Base-by-base conservation (phyloP, 2,329 filamentous ascomycete species). In the Botrytis fragariae region DNA sequence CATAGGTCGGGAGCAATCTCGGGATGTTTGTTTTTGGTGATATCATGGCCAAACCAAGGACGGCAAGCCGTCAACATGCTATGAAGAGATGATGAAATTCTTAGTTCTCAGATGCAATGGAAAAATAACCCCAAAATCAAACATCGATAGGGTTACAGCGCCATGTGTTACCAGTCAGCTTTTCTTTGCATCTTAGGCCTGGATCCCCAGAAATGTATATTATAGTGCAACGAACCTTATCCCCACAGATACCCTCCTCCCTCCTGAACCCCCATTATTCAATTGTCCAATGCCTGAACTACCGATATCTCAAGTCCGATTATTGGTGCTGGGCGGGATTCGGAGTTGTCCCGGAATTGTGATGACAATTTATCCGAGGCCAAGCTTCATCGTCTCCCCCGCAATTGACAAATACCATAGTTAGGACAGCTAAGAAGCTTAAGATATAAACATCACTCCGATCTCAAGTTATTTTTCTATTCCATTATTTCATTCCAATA, bases 301-400 rank as follows among this genome's bases (percentile, higher is more conserved):
- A n/a, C 32, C 12, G 16, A 65, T 35, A 63, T 48, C 29, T 3
- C 22, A 45, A 48, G 35, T 25, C 63, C 35, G 39, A 8, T 42
- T 42, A n/a, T 68, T 42, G 37, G 8, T 32, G 37, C 35, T 61
- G 45, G n/a, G 44, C 25, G 44, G 48, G 25, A 54, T 64, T 72
- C 69, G 69, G 69, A 44, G 25, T 72, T 72, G 69, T 51, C 60
- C 44, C 69, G 69, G 69, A 54, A 72, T 32, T 32, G n/a, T n/a
- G 45, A 54, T 71, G 59, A 4, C 32, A 37, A 65, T 54, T 54
- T n/a, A 67, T 54, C 64, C 64, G 32, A 39, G 14, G 32, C 32
- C 44, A 68, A 68, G 35, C 48, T 57, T 51, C 65, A 9, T 22
- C 10, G 54, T 18, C 48, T 64, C 25, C 69, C 69, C 69, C 69